Evolutionary conservation across 2,329 filamentous ascomycete species (phyloP).

Genomic region (Phyllosticta ampelicida): DNA sequence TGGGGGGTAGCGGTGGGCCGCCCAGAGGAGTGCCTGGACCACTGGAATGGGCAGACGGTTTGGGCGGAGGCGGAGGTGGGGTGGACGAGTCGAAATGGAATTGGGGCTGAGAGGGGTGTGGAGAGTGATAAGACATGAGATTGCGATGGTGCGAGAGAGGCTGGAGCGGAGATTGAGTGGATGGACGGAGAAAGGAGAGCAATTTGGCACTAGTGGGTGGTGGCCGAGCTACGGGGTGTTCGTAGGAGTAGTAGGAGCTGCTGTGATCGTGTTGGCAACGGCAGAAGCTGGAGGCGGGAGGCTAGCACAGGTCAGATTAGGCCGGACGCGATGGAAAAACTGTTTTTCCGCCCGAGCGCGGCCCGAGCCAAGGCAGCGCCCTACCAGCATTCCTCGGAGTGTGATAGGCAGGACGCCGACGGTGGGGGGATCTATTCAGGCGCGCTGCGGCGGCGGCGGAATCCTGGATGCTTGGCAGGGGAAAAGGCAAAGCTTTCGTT

Average conservation of each 20-base stretch:
- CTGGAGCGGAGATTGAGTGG: neutral
- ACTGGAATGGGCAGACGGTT: slow-evolving; percentile 31
- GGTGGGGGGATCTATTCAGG: neutral
- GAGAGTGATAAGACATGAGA: slow-evolving; percentile 29
- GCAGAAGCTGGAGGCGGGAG: too few relatives aligned
- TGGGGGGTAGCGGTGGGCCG: slow-evolving; percentile 36
- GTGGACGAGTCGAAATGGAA: slow-evolving; percentile 33
- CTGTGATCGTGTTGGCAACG: too few relatives aligned
- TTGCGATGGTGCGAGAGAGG: neutral
- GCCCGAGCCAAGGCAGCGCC: neutral
- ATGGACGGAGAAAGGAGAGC: neutral
- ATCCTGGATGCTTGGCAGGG: neutral
- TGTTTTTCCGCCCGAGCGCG: neutral
- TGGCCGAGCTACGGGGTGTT: neutral
- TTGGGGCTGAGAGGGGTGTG: slow-evolving; percentile 21
- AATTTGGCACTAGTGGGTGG: neutral
- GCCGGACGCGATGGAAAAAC: neutral
- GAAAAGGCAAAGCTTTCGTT: neutral
- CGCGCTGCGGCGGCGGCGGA: neutral
- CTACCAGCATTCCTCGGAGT: too few relatives aligned
- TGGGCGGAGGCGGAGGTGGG: slow-evolving; percentile 38
- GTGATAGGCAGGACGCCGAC: neutral
- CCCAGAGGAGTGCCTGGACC: slow-evolving; percentile 31
- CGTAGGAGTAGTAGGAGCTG: too few relatives aligned
- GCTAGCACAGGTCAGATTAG: too few relatives aligned